Conservation (phyloP, 2,329 filamentous ascomycete species). For the Aspergillus fumigatus region DNA sequence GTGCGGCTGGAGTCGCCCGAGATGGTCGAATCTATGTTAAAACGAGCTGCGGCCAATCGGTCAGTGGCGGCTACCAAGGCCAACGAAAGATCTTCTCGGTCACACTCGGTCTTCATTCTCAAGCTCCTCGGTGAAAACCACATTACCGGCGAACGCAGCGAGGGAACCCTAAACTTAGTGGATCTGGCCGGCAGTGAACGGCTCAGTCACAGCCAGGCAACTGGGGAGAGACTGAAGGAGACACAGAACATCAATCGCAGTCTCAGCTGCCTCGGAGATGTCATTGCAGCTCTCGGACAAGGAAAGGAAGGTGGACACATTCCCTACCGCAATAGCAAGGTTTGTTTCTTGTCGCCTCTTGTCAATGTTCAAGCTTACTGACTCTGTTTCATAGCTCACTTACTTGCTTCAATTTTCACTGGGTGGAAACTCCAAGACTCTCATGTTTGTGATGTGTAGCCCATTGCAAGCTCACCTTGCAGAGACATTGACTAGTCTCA, state of each 20-base stretch:
- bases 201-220: conserved; percentile 78
- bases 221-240: conserved; percentile 83
- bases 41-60: conserved; percentile 76
- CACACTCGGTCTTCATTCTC: conserved; percentile 93
- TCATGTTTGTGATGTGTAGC: conserved; percentile 99
- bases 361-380: conserved; percentile 11
- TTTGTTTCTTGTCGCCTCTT: conserved; percentile 33
- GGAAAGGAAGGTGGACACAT: conserved; percentile 74
- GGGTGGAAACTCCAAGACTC: conserved; percentile 91
- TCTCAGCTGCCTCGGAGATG: conserved; percentile 84
- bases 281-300: conserved; percentile 86
- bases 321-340: conserved; percentile 93
- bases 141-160: conserved; percentile 75
- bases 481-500: conserved; percentile 89
- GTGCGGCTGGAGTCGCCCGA: conserved; percentile 73
- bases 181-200: conserved; percentile 92
- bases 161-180: conserved; percentile 91
- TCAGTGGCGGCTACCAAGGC: conserved; percentile 96
- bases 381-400: conserved; percentile 57
- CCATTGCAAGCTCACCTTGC: conserved; percentile 84
- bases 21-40: conserved; percentile 74
- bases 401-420: conserved; percentile 92
- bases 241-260: conserved; percentile 98
- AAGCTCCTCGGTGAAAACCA: conserved; percentile 62
- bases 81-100: conserved; percentile 90